These are phyloP conservation scores for Urochloa ruziziensis DNA, from an alignment of 176 grass and related monocot species.

Conservation along the genomic window DNA sequence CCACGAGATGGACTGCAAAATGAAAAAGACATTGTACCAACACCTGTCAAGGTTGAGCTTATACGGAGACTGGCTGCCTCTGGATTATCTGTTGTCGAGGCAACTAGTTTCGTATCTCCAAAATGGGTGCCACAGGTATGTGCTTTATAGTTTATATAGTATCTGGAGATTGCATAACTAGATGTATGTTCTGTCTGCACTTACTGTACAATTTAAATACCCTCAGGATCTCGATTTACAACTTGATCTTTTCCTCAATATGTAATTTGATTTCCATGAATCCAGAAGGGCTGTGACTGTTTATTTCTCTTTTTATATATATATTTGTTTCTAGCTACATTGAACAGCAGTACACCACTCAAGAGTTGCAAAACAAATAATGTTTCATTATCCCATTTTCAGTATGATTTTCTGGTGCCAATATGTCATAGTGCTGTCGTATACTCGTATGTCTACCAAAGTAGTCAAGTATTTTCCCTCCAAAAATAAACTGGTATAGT, in stretches of 20 bases:
- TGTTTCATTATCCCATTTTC: not conserved
- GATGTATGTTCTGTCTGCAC: not conserved
- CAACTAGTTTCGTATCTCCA: slow-evolving; percentile 90
- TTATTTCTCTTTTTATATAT: not conserved
- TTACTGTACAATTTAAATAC: not conserved
- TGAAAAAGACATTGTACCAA: slow-evolving; percentile 68
- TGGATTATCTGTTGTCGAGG: slow-evolving; percentile 84
- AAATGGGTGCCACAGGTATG: slow-evolving; percentile 97
- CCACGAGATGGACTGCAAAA: slow-evolving; percentile 94
- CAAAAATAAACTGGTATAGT: not conserved
- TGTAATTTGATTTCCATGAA: not conserved
- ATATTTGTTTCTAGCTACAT: not conserved
- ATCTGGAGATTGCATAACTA: not conserved
- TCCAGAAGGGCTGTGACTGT: not conserved
- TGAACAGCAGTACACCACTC: not conserved
- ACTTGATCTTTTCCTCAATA: not conserved
- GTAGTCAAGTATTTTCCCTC: not conserved
- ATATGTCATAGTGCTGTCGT: not conserved
- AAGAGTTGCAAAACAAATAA: not conserved
- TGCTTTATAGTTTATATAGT: not conserved
- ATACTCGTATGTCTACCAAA: not conserved
- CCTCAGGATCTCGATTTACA: not conserved
- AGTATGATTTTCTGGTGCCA: not conserved
- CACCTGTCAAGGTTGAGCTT: slow-evolving; percentile 76
- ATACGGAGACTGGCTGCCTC: slow-evolving; percentile 64